Evolutionary conservation across 768 basidiomycete genomes (phyloP), one percentile per base, ranked within the genome.

Genomic region (Naganishia antarctica): DNA sequence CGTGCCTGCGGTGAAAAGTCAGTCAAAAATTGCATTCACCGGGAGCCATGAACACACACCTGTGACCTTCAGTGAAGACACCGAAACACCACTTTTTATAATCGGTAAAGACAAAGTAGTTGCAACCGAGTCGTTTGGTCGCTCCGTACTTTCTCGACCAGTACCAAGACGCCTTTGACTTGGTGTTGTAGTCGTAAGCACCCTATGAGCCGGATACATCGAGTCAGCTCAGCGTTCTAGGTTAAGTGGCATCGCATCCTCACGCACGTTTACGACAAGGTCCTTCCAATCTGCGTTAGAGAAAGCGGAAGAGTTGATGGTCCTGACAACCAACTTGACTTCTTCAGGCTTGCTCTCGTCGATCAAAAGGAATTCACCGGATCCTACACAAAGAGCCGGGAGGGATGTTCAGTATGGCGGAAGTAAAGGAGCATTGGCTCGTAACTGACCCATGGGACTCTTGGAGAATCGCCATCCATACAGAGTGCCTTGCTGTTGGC

Each of bases 41-140:
- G 3, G 16, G 29, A 9, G 15, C 12, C 1, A 23, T 26, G 29
- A 60, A 26, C 8, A 65, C 70, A 37, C 31, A 60, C 48, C 40
- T n/a, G 12, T 64, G 41, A 37, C 66, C 70, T 23, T 75, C 70
- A 57, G 70, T 68, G 63, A 79, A 77, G 23, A 60, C 65, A 5
- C 78, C 78, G 64, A 79, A 79, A 7, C 67, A 72, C 78, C 78
- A 78, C 59, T 74, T 67, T 60, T 74, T 71, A 64, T 74, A 79
- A 59, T 76, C 74, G 43, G 78, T 79, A 58, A 79, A 67, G 28
- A 76, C 74, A 59, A 72, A 79, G 68, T 73, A 73, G 25, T 69
- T 57, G 66, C 74, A 70, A 2, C 62, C 68, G 47, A 77, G 69
- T 29, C 78, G 70, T 31, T 69, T 70, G 51, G 70, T 68, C 3